Base-by-base conservation (phyloP, 2,329 filamentous ascomycete genomes). In the Fusarium secorum region DNA sequence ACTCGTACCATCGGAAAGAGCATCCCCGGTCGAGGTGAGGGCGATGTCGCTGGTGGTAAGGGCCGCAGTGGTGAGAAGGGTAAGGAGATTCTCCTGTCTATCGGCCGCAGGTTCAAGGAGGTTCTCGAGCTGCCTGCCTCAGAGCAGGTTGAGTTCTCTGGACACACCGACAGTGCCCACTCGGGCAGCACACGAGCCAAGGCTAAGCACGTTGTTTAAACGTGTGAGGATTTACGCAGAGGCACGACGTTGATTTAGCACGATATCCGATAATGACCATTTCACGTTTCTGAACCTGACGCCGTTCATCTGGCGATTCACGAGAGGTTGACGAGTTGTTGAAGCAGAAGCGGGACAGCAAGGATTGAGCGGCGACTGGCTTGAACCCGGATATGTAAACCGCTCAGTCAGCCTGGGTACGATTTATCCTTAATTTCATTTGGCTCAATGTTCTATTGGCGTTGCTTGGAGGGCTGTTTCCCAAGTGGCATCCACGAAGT, bases 141-240 rank as follows among this genome's bases (percentile, higher is more conserved):
- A 67, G 96, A 98, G 80, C 82, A 85, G 68, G 90, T 99, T 65
- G 97, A 99, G 84, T 99, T 98, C 84, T 97, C 94, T 24, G 96
- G 96, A 66, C 96, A 99, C 84, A 97, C 94, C 22, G 97, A 99
- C 76, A 93, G 93, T 75, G 95, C 96, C 39, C 93, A 97, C 81
- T 90, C 92, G 66, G 96, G 96, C 74, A 98, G 95, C 84, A 97
- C 94, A 66, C 91, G 97, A 77, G 96, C 96, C 62, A 98, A 97
- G 88, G 93, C 96, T 77, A 99, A 98, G 87, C 93, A 94, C 82
- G 86, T 88, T 54, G 94, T 94, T 78, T 98, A 91, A 45, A 30
- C 26, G 61, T 49, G 51, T 46, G 24, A 35, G 48, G 41, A 56
- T 33, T 63, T 57, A 73, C 38, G 68, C 64, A 59, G 46, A 66